Evolutionary conservation across 2,329 filamentous ascomycete species (phyloP), one percentile per base, ranked within the genome.

Genomic region (Corynespora cassiicola): DNA sequence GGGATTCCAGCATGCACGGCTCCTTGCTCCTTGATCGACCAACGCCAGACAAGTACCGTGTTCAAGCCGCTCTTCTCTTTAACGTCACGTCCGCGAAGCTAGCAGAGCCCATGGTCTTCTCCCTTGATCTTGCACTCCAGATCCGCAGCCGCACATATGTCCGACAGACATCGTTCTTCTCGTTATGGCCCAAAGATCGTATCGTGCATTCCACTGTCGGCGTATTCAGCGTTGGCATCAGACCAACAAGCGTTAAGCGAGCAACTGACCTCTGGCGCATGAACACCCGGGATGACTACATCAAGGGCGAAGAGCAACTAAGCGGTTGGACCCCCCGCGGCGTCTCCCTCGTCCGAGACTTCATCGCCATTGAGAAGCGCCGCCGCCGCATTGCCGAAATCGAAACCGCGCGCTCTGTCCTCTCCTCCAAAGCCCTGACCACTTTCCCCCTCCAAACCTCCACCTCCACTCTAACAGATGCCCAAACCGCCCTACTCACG

Each of bases 211-310:
- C 91, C 6, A 88, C 87, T 0, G 88, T 89, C 14, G 85, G 84
- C 28, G 88, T 96, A 42, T 99, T 95, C 69, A 90, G 88, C 1
- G 75, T 97, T 32, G 85, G 85, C 5, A 85, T 97, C 68, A 86
- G 90, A 19, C 94, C 94, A 0, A 85, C 89, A 6, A 90, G 90
- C 3, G 90, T 95, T 33, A 96, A 96, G 70, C 82, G 89, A 30
- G 89, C 90, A 1, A 90, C 90, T 3, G 94, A 99, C 64, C 76
- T 99, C 9, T 99, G 94, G 94, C 84, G 94, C 37, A 90, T 97
- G 84, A 95, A 90, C 66, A 97, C 91, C 11, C 86, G 89, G 43
- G 87, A 95, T 58, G 90, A 95, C 65, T 97, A 96, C 62, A 88
- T 99, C 56, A 96, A 96, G 67, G 94, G 94, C 38, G 91, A 99